Evolutionary conservation across 371 early-diverging fungal genomes (phyloP).

Genomic region (Circinella umbellata): DNA sequence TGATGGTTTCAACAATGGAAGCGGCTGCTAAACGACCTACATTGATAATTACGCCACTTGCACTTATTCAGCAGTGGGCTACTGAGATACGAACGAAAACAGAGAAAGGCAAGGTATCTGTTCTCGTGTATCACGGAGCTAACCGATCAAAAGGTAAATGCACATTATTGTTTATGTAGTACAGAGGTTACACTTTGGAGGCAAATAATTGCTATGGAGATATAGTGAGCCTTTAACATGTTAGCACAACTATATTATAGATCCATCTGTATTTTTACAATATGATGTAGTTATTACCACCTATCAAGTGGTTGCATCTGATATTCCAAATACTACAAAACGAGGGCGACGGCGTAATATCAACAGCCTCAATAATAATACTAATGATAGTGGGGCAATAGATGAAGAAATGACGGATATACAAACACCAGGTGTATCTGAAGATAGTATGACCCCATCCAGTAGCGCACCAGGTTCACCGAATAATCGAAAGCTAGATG

Average conservation of each 20-base stretch:
- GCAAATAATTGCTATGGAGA: no score
- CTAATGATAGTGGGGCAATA: conserved; percentile 6
- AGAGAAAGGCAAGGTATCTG: conserved; percentile 42
- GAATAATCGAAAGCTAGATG: conserved; percentile 1
- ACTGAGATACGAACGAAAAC: conserved; percentile 64
- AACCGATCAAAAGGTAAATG: conserved; percentile 36
- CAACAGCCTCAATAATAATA: conserved; percentile 5
- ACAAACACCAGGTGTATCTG: not conserved
- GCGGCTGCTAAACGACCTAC: conserved; percentile 45
- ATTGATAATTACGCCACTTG: conserved; percentile 69
- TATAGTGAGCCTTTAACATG: no score
- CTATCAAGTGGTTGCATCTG: conserved; percentile 65
- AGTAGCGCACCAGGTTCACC: conserved; percentile 12
- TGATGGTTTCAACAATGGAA: conserved; percentile 46
- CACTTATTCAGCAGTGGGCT: conserved; percentile 75
- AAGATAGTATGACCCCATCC: conserved; percentile 6
- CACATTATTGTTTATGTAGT: no score
- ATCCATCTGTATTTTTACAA: conserved; percentile 38
- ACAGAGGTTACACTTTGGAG: no score
- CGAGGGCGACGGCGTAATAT: conserved; percentile 1
- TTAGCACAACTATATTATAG: not conserved
- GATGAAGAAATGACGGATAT: conserved; percentile 7
- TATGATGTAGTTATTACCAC: conserved; percentile 81
- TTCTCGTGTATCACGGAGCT: conserved; percentile 68
- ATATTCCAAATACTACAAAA: conserved; percentile 33